phyloP scores from a whole-genome alignment of 345 rosid species.

The Ceriops decandra region DNA sequence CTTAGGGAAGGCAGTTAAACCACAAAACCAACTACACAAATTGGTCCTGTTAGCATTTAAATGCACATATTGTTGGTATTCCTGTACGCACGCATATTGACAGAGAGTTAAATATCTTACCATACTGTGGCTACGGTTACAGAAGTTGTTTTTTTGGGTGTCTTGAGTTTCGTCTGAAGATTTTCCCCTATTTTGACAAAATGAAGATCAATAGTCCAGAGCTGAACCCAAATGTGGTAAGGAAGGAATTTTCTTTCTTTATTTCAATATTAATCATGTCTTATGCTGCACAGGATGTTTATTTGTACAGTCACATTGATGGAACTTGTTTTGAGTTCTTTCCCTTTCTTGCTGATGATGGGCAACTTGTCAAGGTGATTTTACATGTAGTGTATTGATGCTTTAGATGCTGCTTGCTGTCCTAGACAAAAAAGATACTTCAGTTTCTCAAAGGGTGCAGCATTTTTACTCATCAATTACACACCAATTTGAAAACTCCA shows the following conservation, averaged over 20 bases:
- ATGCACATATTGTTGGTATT: background rate
- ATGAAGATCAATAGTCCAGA: conserved; percentile 91
- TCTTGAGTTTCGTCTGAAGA: conserved; percentile 6
- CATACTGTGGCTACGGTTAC: background rate
- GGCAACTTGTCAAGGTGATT: conserved; percentile 86
- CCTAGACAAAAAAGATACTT: no score
- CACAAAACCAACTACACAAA: background rate
- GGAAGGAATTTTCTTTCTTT: conserved; percentile 1
- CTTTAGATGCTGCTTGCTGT: background rate
- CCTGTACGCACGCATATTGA: background rate
- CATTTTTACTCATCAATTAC: no score
- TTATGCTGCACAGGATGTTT: conserved; percentile 70
- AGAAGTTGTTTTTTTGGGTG: background rate
- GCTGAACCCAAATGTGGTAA: conserved; percentile 86
- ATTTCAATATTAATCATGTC: conserved; percentile 11
- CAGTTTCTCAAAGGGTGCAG: no score
- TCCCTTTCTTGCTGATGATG: conserved; percentile 92
- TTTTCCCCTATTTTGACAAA: conserved; percentile 34
- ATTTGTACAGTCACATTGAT: conserved; percentile 82
- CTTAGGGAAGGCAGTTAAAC: background rate
- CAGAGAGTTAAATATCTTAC: no score
- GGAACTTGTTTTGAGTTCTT: conserved; percentile 74
- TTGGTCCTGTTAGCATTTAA: background rate
- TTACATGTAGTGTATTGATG: background rate
- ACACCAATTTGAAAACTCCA: no score